Base-by-base conservation (phyloP, 306 rosid species). In the Corylus americana region DNA sequence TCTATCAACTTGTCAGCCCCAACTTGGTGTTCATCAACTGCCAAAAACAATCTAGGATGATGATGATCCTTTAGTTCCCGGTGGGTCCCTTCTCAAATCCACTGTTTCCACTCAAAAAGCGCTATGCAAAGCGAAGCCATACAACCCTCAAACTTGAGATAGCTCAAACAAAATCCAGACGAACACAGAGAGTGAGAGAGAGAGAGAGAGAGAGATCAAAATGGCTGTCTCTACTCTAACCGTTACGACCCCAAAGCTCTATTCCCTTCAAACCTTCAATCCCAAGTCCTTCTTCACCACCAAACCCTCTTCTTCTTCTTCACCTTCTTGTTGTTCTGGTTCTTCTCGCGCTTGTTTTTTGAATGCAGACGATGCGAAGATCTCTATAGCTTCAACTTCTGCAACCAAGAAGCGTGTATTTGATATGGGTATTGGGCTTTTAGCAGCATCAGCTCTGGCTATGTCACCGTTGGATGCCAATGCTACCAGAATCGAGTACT, bases 401-500 rank as follows among this genome's bases (percentile, higher is more conserved):
- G 71, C 73, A 17, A 61, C 71, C 17, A 85, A 75, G 80, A 90
- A 83, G 20, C 77, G 81, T 20, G 63, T 86, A 1, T 58, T 78
- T n/a, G 82, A 85, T 58, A 57, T 88, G 80, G 90, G 94, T 22
- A 73, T 93, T 70, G 96, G 99, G 77, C 18, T 88, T 14, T 74
- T 88, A 51, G 91, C 97, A 9, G 94, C 98, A 31, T 85, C 87
- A 2, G 70, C 91, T 75, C 48, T 93, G 82, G 87, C 88, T 17
- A 70, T 89, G 55, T 86, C 97, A 20, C 92, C 97, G 20, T 66
- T 91, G 84, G 90, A 93, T 11, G 97, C 97, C 1, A 81, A 88
- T 55, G 98, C 99, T 37, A 93, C 98, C 0, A 93, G 98, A 80
- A 77, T 93, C 29, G 96, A 96, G 85, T 93, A 93, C 87, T 96